phyloP scores from a whole-genome alignment of 176 grass and related monocot genomes.

The Juncus inflexus region DNA sequence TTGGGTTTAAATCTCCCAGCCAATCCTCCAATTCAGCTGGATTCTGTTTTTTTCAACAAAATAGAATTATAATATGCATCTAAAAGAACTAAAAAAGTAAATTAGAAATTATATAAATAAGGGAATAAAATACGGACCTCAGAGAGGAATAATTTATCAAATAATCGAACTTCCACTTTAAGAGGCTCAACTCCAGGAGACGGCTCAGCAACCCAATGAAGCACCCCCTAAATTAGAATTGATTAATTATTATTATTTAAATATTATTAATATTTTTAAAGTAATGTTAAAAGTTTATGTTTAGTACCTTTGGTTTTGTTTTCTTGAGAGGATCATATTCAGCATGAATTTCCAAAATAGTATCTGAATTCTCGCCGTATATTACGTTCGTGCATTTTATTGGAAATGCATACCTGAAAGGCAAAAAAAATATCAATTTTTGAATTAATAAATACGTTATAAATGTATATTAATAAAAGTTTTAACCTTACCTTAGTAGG shows the following conservation, averaged over 20 bases:
- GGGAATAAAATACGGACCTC: slow-evolving; percentile 41
- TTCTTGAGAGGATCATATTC: slow-evolving; percentile 87
- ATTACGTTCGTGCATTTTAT: slow-evolving; percentile 94
- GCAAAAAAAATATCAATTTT: neutral
- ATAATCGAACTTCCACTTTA: slow-evolving; percentile 83
- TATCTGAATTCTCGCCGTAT: slow-evolving; percentile 53
- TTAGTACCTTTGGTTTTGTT: slow-evolving; percentile 81
- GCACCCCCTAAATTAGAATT: slow-evolving; percentile 57
- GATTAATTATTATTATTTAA: slow-evolving; percentile 7
- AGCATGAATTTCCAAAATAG: slow-evolving; percentile 68
- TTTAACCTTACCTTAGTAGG: slow-evolving; percentile 62
- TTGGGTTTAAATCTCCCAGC: slow-evolving; percentile 67
- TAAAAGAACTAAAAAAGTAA: neutral
- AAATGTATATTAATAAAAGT: slow-evolving; percentile 8
- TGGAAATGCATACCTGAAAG: slow-evolving; percentile 78
- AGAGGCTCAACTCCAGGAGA: slow-evolving; percentile 74
- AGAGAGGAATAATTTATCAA: slow-evolving; percentile 75
- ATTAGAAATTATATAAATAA: slow-evolving; percentile 6
- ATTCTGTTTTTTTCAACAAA: slow-evolving; percentile 42
- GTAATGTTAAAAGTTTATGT: slow-evolving; percentile 5
- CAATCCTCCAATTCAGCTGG: slow-evolving; percentile 80
- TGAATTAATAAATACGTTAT: neutral
- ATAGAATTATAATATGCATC: neutral
- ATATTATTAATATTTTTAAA: neutral
- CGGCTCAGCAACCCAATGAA: slow-evolving; percentile 90